These are phyloP conservation scores for Plectranthus barbatus DNA, from an alignment of 257 asterid genomes.

Conservation along the genomic window DNA sequence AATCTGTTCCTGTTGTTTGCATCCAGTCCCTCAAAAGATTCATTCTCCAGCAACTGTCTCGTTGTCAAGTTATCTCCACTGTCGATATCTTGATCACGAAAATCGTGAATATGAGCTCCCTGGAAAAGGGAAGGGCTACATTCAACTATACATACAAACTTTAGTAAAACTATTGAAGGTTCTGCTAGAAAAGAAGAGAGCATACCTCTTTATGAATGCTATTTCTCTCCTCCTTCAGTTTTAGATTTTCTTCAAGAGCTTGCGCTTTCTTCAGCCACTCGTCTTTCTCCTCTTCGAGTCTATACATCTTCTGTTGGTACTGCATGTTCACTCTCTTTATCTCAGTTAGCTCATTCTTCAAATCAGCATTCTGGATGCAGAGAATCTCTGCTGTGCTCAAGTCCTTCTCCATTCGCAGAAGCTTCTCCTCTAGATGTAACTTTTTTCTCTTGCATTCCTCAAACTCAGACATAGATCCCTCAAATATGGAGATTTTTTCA, in stretches of 20 bases:
- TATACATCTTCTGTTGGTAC: slow-evolving; percentile 43
- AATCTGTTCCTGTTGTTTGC: slow-evolving; percentile 28
- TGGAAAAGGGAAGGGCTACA: slow-evolving; percentile 10
- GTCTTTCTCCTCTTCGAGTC: slow-evolving; percentile 56
- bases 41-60: slow-evolving; percentile 20
- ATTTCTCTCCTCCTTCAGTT: slow-evolving; percentile 32
- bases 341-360: slow-evolving; percentile 38
- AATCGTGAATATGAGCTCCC: slow-evolving; percentile 21
- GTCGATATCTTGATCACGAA: slow-evolving; percentile 11
- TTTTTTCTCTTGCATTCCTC: slow-evolving; percentile 53
- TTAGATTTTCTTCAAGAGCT: slow-evolving; percentile 47
- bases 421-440: slow-evolving; percentile 41
- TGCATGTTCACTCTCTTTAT: slow-evolving; percentile 35
- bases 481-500: slow-evolving; percentile 33
- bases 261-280: slow-evolving; percentile 42
- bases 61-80: slow-evolving; percentile 13
- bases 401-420: slow-evolving; percentile 42
- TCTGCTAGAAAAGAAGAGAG: not conserved
- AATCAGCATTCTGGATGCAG: slow-evolving; percentile 26
- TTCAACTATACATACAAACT: not conserved
- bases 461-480: slow-evolving; percentile 29
- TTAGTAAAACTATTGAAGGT: not conserved
- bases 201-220: slow-evolving; percentile 37
- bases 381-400: slow-evolving; percentile 37
- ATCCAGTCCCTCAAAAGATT: slow-evolving; percentile 27